phyloP scores from a whole-genome alignment of 768 basidiomycete genomes.

The Psilocybe cyanescens region DNA sequence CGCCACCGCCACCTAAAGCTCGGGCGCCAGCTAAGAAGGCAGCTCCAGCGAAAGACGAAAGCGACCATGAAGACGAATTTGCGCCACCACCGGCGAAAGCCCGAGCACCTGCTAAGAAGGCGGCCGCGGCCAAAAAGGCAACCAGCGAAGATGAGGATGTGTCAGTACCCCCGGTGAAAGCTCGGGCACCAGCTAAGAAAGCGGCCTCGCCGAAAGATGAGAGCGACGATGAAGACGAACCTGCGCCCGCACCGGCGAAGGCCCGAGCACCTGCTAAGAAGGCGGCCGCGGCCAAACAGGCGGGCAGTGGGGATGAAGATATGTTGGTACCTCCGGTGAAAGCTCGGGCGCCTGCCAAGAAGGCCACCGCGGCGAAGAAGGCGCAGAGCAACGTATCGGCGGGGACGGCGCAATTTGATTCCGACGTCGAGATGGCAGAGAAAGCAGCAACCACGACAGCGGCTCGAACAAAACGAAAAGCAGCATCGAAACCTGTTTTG shows the following conservation, averaged over 20 bases:
- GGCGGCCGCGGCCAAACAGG: constrained; percentile 1
- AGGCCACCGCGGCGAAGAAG: constrained; percentile 14
- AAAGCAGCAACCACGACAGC: not conserved
- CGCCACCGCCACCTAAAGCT: not conserved
- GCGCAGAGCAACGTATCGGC: constrained; percentile 12
- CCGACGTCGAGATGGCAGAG: constrained; percentile 31
- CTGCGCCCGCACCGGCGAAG: constrained; percentile 12
- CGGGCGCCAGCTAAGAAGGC: constrained; percentile 16
- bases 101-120: constrained; percentile 8
- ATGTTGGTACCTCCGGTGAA: not conserved
- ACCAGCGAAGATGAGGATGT: not conserved
- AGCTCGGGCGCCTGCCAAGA: constrained; percentile 14
- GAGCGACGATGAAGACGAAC: constrained; percentile 5
- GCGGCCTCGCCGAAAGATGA: not conserved
- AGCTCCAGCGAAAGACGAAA: not conserved
- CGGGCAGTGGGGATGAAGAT: not conserved
- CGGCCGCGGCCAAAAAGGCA: not conserved
- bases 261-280: constrained; percentile 11
- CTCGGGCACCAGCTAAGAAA: constrained; percentile 14
- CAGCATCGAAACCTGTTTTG: constrained; percentile 22
- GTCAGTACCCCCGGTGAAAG: not conserved
- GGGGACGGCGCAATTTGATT: constrained; percentile 15
- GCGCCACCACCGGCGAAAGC: constrained; percentile 16
- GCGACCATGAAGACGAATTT: constrained; percentile 5
- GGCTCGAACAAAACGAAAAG: constrained; percentile 15